Evolutionary conservation across 805 yeast genomes (phyloP), one percentile per base, ranked within the genome.

Genomic region (Komagataella pseudopastoris): DNA sequence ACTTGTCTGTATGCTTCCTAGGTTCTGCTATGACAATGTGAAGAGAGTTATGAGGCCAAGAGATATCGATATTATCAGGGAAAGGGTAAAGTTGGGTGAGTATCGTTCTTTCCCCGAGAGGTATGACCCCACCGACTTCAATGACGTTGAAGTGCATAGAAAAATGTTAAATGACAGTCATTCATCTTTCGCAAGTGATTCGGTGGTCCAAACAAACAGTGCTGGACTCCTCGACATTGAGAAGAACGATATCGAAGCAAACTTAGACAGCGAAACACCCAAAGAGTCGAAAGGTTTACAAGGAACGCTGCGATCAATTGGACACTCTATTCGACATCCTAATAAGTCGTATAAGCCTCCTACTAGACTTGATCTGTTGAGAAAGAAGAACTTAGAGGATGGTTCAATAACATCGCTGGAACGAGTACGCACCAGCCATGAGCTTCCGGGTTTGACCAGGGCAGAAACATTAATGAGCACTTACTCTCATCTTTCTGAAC

Each of bases 61-160:
- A 44, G 93, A 85, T 60, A 72, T 81, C 48, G 95, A 86, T 59
- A 78, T 85, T 51, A 71, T 86, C 49, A 71, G 93, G 51, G 93
- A 85, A 58, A 65, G 75, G 54, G 78, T 75, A 54, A 65, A 67
- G 12, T 58, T 66, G 52, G 87, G 88, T 6, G 75, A 69, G 51
- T 83, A 70, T 59, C 70, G 68, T 49, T 67, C 62, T 44, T 77
- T 74, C 56, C 78, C 81, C 0, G 59, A 55, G 1, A 77, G 74
- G 17, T 77, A 71, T 57, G 83, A 77, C 57, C 83, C 83, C 12
- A 77, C 83, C 1, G 63, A 72, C 49, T 50, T 59, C n/a, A 71
- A 64, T 44, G 60, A 56, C 50, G 62, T 59, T 23, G 62, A 56
- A 46, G 46, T 16, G 7, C 57, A 56, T 39, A 57, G 59, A 49